Percentiles rank a stretch among this genome's conserved stretches.
These are phyloP conservation scores for Musa troglodytarum DNA, from an alignment of 176 grass and related monocot species.

Conservation along the genomic window DNA sequence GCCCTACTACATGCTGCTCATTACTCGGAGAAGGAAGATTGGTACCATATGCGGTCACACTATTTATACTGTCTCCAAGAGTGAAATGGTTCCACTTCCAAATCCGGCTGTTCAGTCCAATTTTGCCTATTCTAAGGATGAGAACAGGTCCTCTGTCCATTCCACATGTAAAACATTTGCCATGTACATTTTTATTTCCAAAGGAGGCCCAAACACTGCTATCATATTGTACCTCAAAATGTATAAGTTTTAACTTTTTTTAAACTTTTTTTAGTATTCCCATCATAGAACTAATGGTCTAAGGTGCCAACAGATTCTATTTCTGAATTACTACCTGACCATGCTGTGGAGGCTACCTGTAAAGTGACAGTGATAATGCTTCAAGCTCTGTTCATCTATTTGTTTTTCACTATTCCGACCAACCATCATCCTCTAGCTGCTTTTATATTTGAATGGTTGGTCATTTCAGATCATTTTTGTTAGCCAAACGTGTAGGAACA, in stretches of 20 bases:
- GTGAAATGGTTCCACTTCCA: conserved; percentile 73
- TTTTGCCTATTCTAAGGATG: conserved; percentile 96
- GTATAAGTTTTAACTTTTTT: conserved; percentile 1
- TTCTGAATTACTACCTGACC: background rate
- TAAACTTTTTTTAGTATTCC: background rate
- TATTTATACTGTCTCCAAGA: conserved; percentile 69
- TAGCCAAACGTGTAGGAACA: background rate
- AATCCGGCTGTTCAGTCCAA: conserved; percentile 64
- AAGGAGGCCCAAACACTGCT: conserved; percentile 22
- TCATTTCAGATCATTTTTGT: background rate
- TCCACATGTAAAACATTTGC: conserved; percentile 53
- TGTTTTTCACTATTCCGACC: background rate
- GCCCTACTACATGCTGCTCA: conserved; percentile 88
- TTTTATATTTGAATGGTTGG: background rate
- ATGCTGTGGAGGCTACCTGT: background rate
- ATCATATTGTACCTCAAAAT: conserved; percentile 17
- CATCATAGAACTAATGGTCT: background rate
- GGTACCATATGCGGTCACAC: conserved; percentile 81
- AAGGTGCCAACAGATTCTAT: background rate
- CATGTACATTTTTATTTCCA: conserved; percentile 58
- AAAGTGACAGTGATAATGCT: background rate
- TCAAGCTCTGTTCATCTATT: background rate
- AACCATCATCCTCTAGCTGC: background rate
- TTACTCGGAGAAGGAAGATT: conserved; percentile 85
- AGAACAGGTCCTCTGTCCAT: conserved; percentile 92